Base-by-base conservation (phyloP, 345 rosid species). In the Angophora floribunda region DNA sequence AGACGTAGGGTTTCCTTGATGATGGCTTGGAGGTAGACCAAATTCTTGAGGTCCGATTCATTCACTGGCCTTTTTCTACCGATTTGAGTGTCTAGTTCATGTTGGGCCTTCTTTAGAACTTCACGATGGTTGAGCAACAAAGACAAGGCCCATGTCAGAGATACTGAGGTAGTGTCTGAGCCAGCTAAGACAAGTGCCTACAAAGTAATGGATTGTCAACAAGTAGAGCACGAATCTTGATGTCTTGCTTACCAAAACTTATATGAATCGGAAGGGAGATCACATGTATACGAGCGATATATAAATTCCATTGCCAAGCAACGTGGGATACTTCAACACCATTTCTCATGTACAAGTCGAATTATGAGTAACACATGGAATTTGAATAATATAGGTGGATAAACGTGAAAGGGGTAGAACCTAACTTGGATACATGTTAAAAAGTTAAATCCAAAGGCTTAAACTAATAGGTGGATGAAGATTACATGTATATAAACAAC, bases 101-200 rank as follows among this genome's bases (percentile, higher is more conserved):
- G 86, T 88, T 92, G 93, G 9, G 90, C 93, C 51, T 88, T 90
- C 49, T 89, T 89, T 30, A 91, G 16, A 52, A 88, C 67, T 16
- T 78, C 79, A 14, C 55, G 90, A 22, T 93, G 88, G 91, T 93
- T 93, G 67, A 94, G 88, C 24, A 93, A 85, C 45, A 92, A 86
- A 57, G 96, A 86, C 3, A 93, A 70, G 14, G 91, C 90, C 94
- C 96, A 94, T 86, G 92, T 90, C 55, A 91, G 32, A 32, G 94
- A 79, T 12, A 91, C 90, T 1, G 90, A 63, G 19, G 93, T 92
- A 1, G 92, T 93, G n/a, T 94, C 94, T 2, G 93, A 86, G 12
- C 88, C 95, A 19, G 93, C 93, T 52, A 92, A 53, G 9, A 91
- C 89, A 4, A 94, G 87, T 11, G 87, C 88, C 96, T 92, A 85